Evolutionary conservation across 169 alveolate species (phyloP).

Genomic region (Plasmodium blacklocki): DNA sequence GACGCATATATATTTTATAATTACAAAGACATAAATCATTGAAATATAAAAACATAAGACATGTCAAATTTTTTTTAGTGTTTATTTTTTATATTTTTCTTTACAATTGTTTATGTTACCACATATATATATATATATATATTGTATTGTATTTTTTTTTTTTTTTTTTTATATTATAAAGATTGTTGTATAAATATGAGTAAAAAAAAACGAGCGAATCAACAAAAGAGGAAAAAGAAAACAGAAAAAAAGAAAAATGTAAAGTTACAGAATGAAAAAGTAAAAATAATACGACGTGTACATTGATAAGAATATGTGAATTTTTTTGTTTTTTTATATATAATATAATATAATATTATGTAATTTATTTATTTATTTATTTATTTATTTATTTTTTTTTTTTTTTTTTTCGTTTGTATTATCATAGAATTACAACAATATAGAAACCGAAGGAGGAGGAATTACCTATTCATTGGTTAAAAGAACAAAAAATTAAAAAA

Average conservation of each 20-base stretch:
- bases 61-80: no score
- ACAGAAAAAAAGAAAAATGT: constrained; percentile 28
- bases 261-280: constrained; percentile 1
- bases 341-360: neutral
- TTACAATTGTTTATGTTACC: no score
- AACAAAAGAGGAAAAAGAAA: constrained; percentile 10
- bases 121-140: no score
- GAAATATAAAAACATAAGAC: no score
- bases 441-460: neutral
- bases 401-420: neutral
- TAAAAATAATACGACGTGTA: neutral
- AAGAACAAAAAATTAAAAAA: constrained; percentile 5
- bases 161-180: neutral
- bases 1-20: no score
- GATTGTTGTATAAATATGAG: constrained; percentile 17
- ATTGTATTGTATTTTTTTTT: neutral
- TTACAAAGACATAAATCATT: no score
- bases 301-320: neutral
- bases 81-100: no score
- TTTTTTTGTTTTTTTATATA: no score
- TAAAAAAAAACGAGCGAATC: constrained; percentile 7
- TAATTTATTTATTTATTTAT: neutral
- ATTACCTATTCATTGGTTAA: constrained; percentile 17
- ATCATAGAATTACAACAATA: constrained; percentile 1
- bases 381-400: neutral